Percentiles rank a stretch among this genome's conserved stretches.
Conservation (phyloP, 176 grass and related monocot species). For the Thinopyrum elongatum region DNA sequence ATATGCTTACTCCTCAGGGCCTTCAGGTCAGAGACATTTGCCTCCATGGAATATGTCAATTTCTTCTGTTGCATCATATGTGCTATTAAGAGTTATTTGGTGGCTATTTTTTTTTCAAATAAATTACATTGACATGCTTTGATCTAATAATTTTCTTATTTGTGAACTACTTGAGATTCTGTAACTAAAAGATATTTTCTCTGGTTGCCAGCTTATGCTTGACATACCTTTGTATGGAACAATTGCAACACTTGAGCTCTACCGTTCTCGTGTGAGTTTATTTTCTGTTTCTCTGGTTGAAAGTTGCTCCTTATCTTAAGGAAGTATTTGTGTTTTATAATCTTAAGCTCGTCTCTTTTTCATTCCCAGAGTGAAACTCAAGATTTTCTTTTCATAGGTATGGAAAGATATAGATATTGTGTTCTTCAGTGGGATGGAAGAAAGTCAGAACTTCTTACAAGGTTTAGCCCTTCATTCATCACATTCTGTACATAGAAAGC, state of each 20-base stretch:
- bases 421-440: constrained; percentile 90
- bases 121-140: neutral
- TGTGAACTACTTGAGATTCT: no score
- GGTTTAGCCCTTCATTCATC: constrained; percentile 39
- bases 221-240: constrained; percentile 85
- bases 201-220: constrained; percentile 71
- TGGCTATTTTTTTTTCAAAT: constrained; percentile 8
- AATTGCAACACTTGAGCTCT: constrained; percentile 85
- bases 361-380: constrained; percentile 67
- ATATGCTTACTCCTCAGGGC: constrained; percentile 82
- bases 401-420: constrained; percentile 89
- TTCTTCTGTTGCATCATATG: constrained; percentile 6
- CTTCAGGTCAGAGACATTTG: constrained; percentile 63
- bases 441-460: constrained; percentile 80
- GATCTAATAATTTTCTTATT: neutral
- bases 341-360: neutral
- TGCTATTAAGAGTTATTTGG: constrained; percentile 4
- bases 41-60: constrained; percentile 18
- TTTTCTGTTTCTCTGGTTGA: constrained; percentile 9
- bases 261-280: constrained; percentile 66
- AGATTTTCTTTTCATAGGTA: constrained; percentile 89
- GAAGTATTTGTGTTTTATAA: constrained; percentile 4
- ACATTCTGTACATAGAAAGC: neutral
- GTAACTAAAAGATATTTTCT: neutral
- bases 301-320: neutral